A percentile compares a stretch with the other conserved stretches of the same genome.
Evolutionary conservation across 2,329 filamentous ascomycete species (phyloP).

Genomic region (Arthrobotrys entomopaga): DNA sequence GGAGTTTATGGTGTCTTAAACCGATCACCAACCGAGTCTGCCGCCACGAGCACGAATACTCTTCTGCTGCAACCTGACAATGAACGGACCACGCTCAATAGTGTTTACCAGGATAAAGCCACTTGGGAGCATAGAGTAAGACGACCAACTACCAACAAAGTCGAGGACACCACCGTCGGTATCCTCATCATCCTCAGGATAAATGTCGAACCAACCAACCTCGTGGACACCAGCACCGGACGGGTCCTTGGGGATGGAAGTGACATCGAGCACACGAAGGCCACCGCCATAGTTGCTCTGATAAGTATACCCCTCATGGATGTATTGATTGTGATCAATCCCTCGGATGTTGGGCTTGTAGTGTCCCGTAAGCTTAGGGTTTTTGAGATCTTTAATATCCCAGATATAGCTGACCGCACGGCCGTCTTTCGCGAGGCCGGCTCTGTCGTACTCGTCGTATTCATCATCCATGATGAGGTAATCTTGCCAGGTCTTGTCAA

Average conservation of each 20-base stretch:
- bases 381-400: conserved; percentile 63
- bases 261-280: conserved; percentile 63
- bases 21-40: conserved; percentile 44
- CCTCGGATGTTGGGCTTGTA: conserved; percentile 62
- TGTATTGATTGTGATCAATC: conserved; percentile 66
- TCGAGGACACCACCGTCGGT: conserved; percentile 62
- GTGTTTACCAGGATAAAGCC: conserved; percentile 66
- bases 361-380: conserved; percentile 63
- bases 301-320: conserved; percentile 63
- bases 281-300: conserved; percentile 64
- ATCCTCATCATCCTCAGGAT: conserved; percentile 63
- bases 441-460: conserved; percentile 61
- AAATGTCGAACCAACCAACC: conserved; percentile 64
- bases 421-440: conserved; percentile 60
- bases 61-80: conserved; percentile 59
- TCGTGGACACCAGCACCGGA: conserved; percentile 63
- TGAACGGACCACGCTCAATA: conserved; percentile 64
- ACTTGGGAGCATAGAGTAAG: conserved; percentile 62
- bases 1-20: too few species aligned
- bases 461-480: conserved; percentile 64
- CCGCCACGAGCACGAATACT: conserved; percentile 26
- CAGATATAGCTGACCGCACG: conserved; percentile 63
- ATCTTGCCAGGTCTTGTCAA: conserved; percentile 64
- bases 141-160: conserved; percentile 64
- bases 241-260: conserved; percentile 62